phyloP scores from a whole-genome alignment of 208 protist species.

The Wallacemonas rigidus region DNA sequence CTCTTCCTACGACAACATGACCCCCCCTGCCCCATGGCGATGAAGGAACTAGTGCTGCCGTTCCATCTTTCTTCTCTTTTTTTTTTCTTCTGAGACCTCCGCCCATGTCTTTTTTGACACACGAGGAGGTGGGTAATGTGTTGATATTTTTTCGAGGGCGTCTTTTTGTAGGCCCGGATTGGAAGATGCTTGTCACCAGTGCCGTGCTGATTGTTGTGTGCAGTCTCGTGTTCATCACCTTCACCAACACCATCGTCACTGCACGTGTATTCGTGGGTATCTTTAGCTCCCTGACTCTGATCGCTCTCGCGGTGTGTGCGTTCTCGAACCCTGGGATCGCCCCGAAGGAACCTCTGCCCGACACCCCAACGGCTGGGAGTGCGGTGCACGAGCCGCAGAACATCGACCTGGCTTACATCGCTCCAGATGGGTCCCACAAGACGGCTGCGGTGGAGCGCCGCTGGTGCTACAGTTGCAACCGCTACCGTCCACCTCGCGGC shows the following conservation, averaged over 20 bases:
- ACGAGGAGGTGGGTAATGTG: slow-evolving; percentile 44
- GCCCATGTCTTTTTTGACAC: slow-evolving; percentile 9
- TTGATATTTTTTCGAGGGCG: slow-evolving; percentile 40
- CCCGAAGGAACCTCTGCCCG: slow-evolving; percentile 30
- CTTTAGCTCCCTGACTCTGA: slow-evolving; percentile 27
- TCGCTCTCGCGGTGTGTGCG: slow-evolving; percentile 37
- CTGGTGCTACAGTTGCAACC: slow-evolving; percentile 89
- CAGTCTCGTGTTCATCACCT: slow-evolving; percentile 52
- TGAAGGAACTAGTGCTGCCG: no score
- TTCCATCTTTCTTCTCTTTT: slow-evolving; percentile 19
- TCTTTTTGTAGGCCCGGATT: slow-evolving; percentile 69
- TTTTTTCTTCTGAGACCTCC: slow-evolving; percentile 22
- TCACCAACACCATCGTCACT: slow-evolving; percentile 35
- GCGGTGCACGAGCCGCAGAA: slow-evolving; percentile 35
- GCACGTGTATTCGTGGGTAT: slow-evolving; percentile 50
- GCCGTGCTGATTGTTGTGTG: slow-evolving; percentile 38
- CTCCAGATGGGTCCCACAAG: slow-evolving; percentile 27
- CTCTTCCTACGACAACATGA: no score
- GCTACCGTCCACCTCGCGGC: slow-evolving; percentile 73
- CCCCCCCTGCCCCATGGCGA: no score
- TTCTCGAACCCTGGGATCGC: slow-evolving; percentile 66
- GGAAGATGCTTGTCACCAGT: slow-evolving; percentile 42
- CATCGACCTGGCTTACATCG: slow-evolving; percentile 34
- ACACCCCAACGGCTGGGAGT: slow-evolving; percentile 24
- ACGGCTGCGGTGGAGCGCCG: slow-evolving; percentile 40